phyloP scores from a whole-genome alignment of 176 grass and related monocot species.

The Oryza glaberrima region DNA sequence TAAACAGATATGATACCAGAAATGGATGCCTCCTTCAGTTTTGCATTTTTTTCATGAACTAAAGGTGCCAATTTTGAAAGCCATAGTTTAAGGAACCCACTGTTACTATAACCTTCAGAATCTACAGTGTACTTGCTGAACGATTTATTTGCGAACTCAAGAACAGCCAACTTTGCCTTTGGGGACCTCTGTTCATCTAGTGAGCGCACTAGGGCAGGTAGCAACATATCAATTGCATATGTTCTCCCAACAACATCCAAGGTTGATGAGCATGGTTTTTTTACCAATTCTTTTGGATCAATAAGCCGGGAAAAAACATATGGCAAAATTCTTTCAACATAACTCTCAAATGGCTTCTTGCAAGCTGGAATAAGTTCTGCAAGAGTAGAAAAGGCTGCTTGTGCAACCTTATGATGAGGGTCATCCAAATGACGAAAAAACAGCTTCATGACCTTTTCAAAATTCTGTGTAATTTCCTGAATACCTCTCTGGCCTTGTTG shows the following conservation, averaged over 20 bases:
- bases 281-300: conserved; percentile 93
- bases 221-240: conserved; percentile 92
- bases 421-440: conserved; percentile 98
- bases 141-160: conserved; percentile 91
- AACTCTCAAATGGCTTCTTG: conserved; percentile 90
- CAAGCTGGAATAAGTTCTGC: conserved; percentile 96
- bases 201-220: conserved; percentile 89
- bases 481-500: conserved; percentile 85
- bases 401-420: conserved; percentile 98
- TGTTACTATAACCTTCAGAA: conserved; percentile 91
- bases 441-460: conserved; percentile 99
- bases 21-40: conserved; percentile 96
- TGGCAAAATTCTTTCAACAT: conserved; percentile 87
- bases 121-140: conserved; percentile 81
- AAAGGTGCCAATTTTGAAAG: conserved; percentile 92
- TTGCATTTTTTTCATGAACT: conserved; percentile 94
- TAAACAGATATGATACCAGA: conserved; percentile 96
- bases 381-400: conserved; percentile 82
- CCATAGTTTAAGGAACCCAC: conserved; percentile 96
- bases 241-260: conserved; percentile 84
- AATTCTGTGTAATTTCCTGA: conserved; percentile 90
- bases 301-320: conserved; percentile 92
- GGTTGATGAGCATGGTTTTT: conserved; percentile 79
- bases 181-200: conserved; percentile 96
- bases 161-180: conserved; percentile 93